Conservation (phyloP, 169 alveolate genomes). For the Eimeria praecox region DNA sequence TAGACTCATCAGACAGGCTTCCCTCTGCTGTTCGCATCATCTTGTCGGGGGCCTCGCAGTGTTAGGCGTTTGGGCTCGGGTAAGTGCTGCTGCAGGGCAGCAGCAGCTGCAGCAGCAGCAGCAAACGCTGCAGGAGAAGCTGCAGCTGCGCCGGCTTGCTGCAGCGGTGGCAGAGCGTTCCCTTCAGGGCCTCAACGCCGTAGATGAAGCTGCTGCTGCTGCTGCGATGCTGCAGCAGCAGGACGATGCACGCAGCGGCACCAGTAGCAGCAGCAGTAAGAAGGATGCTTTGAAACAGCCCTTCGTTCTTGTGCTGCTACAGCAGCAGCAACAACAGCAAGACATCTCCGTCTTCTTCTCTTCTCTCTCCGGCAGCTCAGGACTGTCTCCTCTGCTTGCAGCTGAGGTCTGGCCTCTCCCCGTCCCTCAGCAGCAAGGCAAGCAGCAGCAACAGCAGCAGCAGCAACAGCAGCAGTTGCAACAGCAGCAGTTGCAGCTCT, state of each 20-base stretch:
- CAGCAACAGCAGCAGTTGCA: slow-evolving; percentile 33
- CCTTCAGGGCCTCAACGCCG: slow-evolving; percentile 30
- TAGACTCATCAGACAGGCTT: slow-evolving; percentile 26
- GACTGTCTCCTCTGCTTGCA: neutral
- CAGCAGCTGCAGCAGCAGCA: slow-evolving; percentile 46
- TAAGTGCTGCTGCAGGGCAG: neutral
- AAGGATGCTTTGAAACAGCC: neutral
- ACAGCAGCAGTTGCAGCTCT: slow-evolving; percentile 35
- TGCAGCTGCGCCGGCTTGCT: slow-evolving; percentile 46
- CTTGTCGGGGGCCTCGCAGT: slow-evolving; percentile 51
- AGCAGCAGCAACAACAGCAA: slow-evolving; percentile 46
- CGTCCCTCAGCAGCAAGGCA: neutral
- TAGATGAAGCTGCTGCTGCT: slow-evolving; percentile 35
- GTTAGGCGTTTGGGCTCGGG: slow-evolving; percentile 30
- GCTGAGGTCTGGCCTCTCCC: slow-evolving; percentile 2
- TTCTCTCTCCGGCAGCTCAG: neutral
- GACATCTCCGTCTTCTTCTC: neutral
- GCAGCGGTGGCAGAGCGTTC: slow-evolving; percentile 19
- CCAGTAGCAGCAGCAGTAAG: slow-evolving; percentile 12
- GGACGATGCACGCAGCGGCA: neutral
- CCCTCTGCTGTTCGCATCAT: slow-evolving; percentile 50
- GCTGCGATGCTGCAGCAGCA: slow-evolving; percentile 8
- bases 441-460: slow-evolving; percentile 8
- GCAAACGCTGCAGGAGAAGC: slow-evolving; percentile 27
- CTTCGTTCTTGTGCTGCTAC: slow-evolving; percentile 23